A percentile compares a stretch with the other conserved stretches of the same genome.
phyloP scores from a whole-genome alignment of 768 basidiomycete genomes.

The Boletus pseudopeckii region DNA sequence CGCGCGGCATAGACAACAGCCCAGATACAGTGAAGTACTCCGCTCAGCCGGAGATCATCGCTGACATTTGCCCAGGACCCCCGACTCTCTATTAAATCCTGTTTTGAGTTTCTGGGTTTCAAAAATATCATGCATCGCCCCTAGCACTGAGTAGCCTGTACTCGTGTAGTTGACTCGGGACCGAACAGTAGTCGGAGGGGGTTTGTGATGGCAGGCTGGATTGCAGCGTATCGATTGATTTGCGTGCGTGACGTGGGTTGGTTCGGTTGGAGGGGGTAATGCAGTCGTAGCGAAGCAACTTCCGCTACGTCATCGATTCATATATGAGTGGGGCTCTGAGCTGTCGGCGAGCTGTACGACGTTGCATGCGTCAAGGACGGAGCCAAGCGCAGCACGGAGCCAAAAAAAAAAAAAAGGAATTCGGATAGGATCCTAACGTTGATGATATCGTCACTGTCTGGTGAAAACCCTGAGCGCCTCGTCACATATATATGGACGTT shows the following conservation, averaged over 20 bases:
- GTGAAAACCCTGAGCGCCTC: not conserved
- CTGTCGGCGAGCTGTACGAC: not conserved
- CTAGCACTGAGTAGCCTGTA: not conserved
- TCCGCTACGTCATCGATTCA: no score
- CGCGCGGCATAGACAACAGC: not conserved
- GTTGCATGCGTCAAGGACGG: not conserved
- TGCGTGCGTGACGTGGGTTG: not conserved
- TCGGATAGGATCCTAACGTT: not conserved
- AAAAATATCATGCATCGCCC: not conserved
- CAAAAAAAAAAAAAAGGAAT: not conserved
- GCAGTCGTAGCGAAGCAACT: not conserved
- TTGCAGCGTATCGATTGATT: not conserved
- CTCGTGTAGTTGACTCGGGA: conserved; percentile 1
- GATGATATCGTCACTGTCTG: not conserved
- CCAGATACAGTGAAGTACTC: conserved; percentile 10
- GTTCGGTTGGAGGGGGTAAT: not conserved
- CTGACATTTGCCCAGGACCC: not conserved
- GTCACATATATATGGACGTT: not conserved
- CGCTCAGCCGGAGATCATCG: conserved; percentile 4
- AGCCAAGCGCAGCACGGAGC: not conserved
- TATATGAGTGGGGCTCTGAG: not conserved
- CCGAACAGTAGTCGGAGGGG: not conserved
- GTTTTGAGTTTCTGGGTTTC: conserved; percentile 7
- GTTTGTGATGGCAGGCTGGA: not conserved
- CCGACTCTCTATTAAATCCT: not conserved